Conservation (phyloP, 2,329 filamentous ascomycete species). For the Cadophora sp. region DNA sequence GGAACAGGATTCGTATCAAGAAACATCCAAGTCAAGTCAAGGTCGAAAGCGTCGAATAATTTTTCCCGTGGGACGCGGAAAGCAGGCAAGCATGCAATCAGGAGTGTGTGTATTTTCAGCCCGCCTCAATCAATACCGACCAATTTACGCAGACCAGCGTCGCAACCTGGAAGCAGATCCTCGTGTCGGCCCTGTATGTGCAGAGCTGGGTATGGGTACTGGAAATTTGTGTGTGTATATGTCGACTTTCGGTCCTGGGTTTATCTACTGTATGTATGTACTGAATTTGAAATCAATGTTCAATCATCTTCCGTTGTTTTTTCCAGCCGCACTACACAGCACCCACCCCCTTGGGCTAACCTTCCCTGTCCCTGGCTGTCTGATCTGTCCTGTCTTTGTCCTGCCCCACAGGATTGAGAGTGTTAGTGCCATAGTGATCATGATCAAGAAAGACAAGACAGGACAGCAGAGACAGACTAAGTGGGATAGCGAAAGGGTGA, state of each 20-base stretch:
- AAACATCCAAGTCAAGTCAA: neutral
- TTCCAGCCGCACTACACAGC: constrained; percentile 5
- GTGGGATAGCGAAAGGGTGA: constrained; percentile 7
- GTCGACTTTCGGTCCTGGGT: constrained; percentile 8
- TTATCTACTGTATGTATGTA: constrained; percentile 1
- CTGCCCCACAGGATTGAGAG: neutral
- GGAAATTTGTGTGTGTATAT: neutral
- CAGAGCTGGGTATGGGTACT: neutral
- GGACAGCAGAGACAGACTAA: constrained; percentile 6
- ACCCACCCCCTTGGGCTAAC: neutral
- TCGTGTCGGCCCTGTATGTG: constrained; percentile 5
- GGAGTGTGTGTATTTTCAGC: constrained; percentile 12
- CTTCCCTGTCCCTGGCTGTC: neutral
- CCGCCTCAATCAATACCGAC: constrained; percentile 15
- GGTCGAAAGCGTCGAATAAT: neutral
- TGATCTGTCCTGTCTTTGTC: neutral
- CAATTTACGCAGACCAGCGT: neutral
- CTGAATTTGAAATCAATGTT: neutral
- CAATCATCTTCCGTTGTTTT: constrained; percentile 3
- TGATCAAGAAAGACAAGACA: neutral
- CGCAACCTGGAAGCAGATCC: constrained; percentile 17
- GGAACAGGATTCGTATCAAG: neutral
- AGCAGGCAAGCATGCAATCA: neutral
- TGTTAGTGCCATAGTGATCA: neutral
- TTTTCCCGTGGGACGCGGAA: neutral